A percentile compares a stretch with the other conserved stretches of the same genome.
Conservation (phyloP, 495 filamentous ascomycete species). For the Cercophora newfieldiana region DNA sequence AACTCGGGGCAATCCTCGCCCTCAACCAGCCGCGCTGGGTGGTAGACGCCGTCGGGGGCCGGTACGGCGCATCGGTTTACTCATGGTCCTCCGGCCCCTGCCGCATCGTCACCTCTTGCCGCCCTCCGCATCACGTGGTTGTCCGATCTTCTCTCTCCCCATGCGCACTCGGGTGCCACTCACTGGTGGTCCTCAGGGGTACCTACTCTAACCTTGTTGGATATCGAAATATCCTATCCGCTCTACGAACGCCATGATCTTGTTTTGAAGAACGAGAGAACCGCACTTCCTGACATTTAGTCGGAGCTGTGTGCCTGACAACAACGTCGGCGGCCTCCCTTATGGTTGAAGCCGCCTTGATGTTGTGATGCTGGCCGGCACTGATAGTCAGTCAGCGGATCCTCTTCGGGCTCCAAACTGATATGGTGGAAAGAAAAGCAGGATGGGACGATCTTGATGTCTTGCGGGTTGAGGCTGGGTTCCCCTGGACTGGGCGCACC, state of each 20-base stretch:
- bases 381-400: background rate
- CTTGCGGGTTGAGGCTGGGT: background rate
- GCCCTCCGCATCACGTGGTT: background rate
- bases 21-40: constrained; percentile 16
- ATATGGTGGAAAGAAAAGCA: background rate
- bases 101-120: background rate
- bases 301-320: background rate
- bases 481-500: background rate
- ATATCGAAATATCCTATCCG: background rate
- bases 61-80: background rate
- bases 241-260: background rate
- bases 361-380: background rate
- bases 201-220: background rate
- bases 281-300: background rate
- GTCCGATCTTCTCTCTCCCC: background rate
- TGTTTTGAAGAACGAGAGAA: background rate
- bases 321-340: background rate
- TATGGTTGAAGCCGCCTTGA: background rate
- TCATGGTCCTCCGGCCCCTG: background rate
- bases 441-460: background rate
- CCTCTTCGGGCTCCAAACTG: background rate
- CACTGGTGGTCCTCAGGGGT: background rate
- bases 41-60: constrained; percentile 6
- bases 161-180: background rate
- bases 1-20: constrained; percentile 9